phyloP scores from a whole-genome alignment of 257 asterid species.

The Echium plantagineum region DNA sequence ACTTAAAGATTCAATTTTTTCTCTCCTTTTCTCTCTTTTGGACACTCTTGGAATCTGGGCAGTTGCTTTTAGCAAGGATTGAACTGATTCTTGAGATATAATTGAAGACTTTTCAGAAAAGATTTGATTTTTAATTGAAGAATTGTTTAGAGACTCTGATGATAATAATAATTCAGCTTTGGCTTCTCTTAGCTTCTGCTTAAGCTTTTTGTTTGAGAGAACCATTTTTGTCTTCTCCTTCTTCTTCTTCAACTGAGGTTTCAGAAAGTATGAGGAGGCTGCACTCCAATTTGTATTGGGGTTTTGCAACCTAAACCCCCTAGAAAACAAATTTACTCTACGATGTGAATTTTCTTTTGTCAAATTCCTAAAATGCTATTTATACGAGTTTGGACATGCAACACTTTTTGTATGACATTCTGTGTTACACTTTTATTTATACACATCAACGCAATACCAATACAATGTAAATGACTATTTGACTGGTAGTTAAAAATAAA shows the following conservation, averaged over 20 bases:
- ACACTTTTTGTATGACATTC: too few relatives aligned
- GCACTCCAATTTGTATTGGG: neutral
- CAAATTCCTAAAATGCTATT: too few relatives aligned
- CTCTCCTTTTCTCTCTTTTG: conserved; percentile 50
- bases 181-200: conserved; percentile 59
- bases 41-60: conserved; percentile 28
- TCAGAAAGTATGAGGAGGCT: neutral
- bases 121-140: conserved; percentile 7
- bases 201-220: conserved; percentile 72
- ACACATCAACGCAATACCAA: too few relatives aligned
- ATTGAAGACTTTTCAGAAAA: conserved; percentile 8
- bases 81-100: conserved; percentile 15
- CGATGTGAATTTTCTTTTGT: too few relatives aligned
- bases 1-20: conserved; percentile 8
- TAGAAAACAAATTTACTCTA: too few relatives aligned
- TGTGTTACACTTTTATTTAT: too few relatives aligned
- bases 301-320: neutral
- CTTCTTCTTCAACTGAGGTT: conserved; percentile 1
- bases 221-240: conserved; percentile 28
- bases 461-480: too few relatives aligned
- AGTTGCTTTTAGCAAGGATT: conserved; percentile 9
- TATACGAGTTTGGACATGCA: too few relatives aligned
- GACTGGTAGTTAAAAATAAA: too few relatives aligned
- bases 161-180: conserved; percentile 41
- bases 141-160: conserved; percentile 24